A percentile compares a stretch with the other conserved stretches of the same genome.
phyloP scores from a whole-genome alignment of 495 filamentous ascomycete genomes.

The Mytilinidion resinicola region DNA sequence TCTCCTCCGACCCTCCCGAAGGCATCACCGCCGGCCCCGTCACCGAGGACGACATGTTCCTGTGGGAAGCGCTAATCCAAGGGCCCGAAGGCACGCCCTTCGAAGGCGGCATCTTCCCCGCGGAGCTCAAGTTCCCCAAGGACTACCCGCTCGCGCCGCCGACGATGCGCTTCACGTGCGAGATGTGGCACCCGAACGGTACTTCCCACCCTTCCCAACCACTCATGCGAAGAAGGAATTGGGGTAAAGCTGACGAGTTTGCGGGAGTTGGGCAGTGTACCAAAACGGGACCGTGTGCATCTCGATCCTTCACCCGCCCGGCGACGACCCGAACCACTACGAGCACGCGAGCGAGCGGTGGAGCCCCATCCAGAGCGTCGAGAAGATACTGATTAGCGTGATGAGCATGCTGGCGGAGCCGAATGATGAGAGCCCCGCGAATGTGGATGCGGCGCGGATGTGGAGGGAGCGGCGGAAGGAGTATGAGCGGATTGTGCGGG shows the following conservation, averaged over 20 bases:
- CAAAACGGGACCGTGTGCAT: slow-evolving; percentile 90
- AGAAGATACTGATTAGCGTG: slow-evolving; percentile 95
- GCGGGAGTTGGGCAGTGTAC: slow-evolving; percentile 62
- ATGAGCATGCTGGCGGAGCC: slow-evolving; percentile 99
- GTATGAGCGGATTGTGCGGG: slow-evolving; percentile 81
- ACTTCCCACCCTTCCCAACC: slow-evolving; percentile 13
- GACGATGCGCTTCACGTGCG: slow-evolving; percentile 86
- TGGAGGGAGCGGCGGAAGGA: slow-evolving; percentile 81
- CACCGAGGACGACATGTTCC: slow-evolving; percentile 88
- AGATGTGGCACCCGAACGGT: slow-evolving; percentile 98
- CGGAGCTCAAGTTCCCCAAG: slow-evolving; percentile 88
- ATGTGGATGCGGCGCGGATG: slow-evolving; percentile 97
- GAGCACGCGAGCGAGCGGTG: slow-evolving; percentile 93
- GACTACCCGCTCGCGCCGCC: slow-evolving; percentile 93
- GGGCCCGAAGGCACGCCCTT: slow-evolving; percentile 94
- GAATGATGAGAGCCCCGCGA: slow-evolving; percentile 97
- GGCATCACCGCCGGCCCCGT: slow-evolving; percentile 94
- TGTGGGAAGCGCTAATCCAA: slow-evolving; percentile 96
- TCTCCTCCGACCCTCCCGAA: slow-evolving; percentile 76
- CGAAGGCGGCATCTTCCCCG: slow-evolving; percentile 89
- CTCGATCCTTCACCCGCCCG: slow-evolving; percentile 95
- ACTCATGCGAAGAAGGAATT: neutral
- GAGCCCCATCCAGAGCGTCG: slow-evolving; percentile 93
- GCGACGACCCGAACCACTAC: slow-evolving; percentile 98
- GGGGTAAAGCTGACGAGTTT: slow-evolving; percentile 5